Evolutionary conservation across 2,329 filamentous ascomycete species (phyloP).

Genomic region (Aspergillus aculeatinus): DNA sequence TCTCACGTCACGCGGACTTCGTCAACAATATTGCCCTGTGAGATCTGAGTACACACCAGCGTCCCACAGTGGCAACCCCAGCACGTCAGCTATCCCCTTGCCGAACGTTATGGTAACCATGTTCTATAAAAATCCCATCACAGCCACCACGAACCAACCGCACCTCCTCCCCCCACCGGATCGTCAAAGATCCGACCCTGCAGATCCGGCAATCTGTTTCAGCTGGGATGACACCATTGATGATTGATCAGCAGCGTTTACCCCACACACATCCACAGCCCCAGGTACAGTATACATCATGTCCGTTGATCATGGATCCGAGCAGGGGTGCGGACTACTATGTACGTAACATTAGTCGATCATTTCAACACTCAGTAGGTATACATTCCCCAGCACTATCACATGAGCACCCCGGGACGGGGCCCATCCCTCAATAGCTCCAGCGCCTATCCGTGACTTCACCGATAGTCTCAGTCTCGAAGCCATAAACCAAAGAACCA

Average conservation of each 20-base stretch:
- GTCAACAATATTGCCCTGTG: no score
- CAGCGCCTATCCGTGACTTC: no score
- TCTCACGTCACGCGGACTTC: not conserved
- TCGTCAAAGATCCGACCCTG: not conserved
- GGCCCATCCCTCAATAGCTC: no score
- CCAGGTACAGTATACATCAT: not conserved
- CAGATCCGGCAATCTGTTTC: not conserved
- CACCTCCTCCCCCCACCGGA: not conserved
- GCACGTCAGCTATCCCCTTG: not conserved
- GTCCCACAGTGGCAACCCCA: not conserved
- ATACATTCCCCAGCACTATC: no score
- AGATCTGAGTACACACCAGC: no score
- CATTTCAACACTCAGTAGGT: no score
- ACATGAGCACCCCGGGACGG: no score
- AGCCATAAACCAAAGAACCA: no score
- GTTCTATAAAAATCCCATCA: not conserved
- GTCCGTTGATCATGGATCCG: not conserved
- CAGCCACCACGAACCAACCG: not conserved
- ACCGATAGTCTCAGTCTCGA: no score
- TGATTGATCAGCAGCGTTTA: no score
- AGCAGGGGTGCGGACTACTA: no score
- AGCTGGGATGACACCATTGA: not conserved
- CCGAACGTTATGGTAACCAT: not conserved
- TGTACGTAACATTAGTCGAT: no score
- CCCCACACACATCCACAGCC: not conserved